Conservation (phyloP, 805 yeast species). For the Candida ipomoeae region DNA sequence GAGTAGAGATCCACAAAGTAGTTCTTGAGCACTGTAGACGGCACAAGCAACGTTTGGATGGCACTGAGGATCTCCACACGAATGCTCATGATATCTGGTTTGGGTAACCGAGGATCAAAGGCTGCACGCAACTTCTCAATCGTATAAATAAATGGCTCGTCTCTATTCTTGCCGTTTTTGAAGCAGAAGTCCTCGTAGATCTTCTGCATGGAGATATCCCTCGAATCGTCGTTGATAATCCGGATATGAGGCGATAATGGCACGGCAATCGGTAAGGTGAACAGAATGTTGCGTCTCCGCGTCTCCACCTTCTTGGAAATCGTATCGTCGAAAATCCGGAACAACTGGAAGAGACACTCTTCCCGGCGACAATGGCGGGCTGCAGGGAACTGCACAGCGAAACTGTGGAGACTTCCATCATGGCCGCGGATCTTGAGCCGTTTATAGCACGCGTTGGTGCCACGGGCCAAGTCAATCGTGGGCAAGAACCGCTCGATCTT, state of each 20-base stretch:
- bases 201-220: constrained; percentile 71
- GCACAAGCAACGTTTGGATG: constrained; percentile 82
- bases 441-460: constrained; percentile 85
- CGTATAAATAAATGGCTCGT: constrained; percentile 85
- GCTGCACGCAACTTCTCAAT: constrained; percentile 86
- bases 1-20: constrained; percentile 68
- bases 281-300: constrained; percentile 76
- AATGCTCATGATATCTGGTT: constrained; percentile 84
- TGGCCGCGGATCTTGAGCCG: constrained; percentile 87
- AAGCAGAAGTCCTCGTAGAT: constrained; percentile 87
- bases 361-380: constrained; percentile 97
- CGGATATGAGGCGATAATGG: constrained; percentile 95
- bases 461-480: constrained; percentile 80
- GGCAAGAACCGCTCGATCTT: constrained; percentile 93
- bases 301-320: constrained; percentile 80
- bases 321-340: constrained; percentile 81
- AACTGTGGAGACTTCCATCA: constrained; percentile 87
- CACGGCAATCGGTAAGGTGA: constrained; percentile 86
- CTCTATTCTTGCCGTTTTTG: constrained; percentile 67
- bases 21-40: constrained; percentile 75
- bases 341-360: constrained; percentile 87
- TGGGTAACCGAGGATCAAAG: constrained; percentile 87
- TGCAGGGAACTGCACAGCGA: constrained; percentile 96
- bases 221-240: constrained; percentile 75
- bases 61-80: constrained; percentile 89